Conservation (phyloP, 768 basidiomycete species). For the Asterophora lycoperdoides region DNA sequence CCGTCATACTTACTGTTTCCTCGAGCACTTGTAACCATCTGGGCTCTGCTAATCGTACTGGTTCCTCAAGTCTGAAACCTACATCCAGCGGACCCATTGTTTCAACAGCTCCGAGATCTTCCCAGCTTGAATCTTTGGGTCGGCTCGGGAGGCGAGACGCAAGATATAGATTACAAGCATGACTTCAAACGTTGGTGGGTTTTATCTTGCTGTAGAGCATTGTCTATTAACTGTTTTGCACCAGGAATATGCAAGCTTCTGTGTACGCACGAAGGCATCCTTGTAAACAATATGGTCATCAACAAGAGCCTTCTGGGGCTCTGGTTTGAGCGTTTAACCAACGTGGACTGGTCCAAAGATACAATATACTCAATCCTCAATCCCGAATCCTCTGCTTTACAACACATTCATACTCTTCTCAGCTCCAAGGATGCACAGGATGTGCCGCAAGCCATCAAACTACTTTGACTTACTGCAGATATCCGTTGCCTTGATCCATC, state of each 20-base stretch:
- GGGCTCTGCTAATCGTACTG: no score
- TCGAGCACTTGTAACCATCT: no score
- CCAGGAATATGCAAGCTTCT: slow-evolving; percentile 23
- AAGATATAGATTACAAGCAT: slow-evolving; percentile 22
- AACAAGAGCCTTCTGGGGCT: slow-evolving; percentile 17
- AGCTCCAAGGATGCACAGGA: slow-evolving; percentile 27
- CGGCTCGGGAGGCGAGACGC: slow-evolving; percentile 12
- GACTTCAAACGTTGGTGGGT: slow-evolving; percentile 14
- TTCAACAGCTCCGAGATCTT: no score
- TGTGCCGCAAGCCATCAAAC: slow-evolving; percentile 28
- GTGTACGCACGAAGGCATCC: slow-evolving; percentile 17
- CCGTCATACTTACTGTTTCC: no score
- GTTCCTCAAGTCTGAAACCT: no score
- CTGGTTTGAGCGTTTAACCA: slow-evolving; percentile 18
- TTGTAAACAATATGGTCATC: slow-evolving; percentile 13
- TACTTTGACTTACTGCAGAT: slow-evolving; percentile 17
- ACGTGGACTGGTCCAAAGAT: slow-evolving; percentile 22
- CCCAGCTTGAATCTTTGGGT: slow-evolving; percentile 15
- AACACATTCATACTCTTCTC: slow-evolving; percentile 19
- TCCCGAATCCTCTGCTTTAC: background rate
- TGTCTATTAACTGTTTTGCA: slow-evolving; percentile 8
- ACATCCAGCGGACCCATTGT: no score
- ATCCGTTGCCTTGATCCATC: slow-evolving; percentile 13
- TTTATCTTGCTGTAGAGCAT: no score
- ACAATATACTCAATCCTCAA: background rate